Percentiles rank a stretch among this genome's conserved stretches.
These are phyloP conservation scores for Corynespora cassiicola DNA, from an alignment of 2,329 filamentous ascomycete genomes.

Conservation along the genomic window DNA sequence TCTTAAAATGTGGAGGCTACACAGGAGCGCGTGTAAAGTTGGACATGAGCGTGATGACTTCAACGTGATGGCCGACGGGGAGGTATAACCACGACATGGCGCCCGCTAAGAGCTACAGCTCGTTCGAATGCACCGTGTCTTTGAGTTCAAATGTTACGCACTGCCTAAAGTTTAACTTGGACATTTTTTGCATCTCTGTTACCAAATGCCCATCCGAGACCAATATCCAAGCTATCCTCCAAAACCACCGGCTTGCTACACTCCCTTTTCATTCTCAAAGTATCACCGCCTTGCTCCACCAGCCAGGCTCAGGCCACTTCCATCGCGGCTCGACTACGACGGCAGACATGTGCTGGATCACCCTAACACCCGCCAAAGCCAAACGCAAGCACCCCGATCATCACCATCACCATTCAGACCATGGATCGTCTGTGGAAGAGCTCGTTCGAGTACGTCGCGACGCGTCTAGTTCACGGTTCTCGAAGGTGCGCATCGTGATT, in stretches of 20 bases:
- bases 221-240: slow-evolving; percentile 17
- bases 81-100: no score
- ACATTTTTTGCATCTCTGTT: no score
- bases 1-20: slow-evolving; percentile 4
- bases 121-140: no score
- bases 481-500: slow-evolving; percentile 27
- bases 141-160: no score
- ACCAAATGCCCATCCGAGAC: slow-evolving; percentile 29
- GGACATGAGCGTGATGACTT: slow-evolving; percentile 5
- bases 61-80: neutral
- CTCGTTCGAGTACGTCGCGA: slow-evolving; percentile 32
- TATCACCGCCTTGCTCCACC: slow-evolving; percentile 32
- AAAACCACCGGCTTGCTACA: slow-evolving; percentile 27
- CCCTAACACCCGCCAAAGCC: slow-evolving; percentile 30
- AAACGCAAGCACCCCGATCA: slow-evolving; percentile 20
- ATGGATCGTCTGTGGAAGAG: slow-evolving; percentile 32
- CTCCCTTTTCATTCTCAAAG: slow-evolving; percentile 23
- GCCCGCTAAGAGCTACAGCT: no score
- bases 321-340: slow-evolving; percentile 22
- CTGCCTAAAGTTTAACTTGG: no score
- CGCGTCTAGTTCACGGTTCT: slow-evolving; percentile 21
- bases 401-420: slow-evolving; percentile 19
- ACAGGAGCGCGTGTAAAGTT: slow-evolving; percentile 9
- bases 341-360: slow-evolving; percentile 40
- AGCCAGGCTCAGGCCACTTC: slow-evolving; percentile 23